phyloP scores from a whole-genome alignment of 371 early-diverging fungal genomes.

The Rhizopus delemar region DNA sequence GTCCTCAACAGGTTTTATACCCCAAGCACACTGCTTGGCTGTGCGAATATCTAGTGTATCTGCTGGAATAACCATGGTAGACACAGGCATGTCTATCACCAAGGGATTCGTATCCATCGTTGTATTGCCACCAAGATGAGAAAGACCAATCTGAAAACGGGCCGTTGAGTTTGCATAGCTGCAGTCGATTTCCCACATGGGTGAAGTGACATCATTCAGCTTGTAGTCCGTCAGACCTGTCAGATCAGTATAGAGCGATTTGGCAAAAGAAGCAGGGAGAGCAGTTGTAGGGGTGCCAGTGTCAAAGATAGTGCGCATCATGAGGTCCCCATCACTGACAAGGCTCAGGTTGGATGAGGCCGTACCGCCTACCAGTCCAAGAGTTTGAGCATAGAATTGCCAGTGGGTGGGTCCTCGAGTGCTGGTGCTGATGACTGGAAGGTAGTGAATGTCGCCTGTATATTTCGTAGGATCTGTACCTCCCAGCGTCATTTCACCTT shows the following conservation, averaged over 20 bases:
- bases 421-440: constrained; percentile 17
- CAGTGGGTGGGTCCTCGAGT: neutral
- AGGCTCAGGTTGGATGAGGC: constrained; percentile 1
- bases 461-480: constrained; percentile 30
- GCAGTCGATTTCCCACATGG: constrained; percentile 24
- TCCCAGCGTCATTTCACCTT: constrained; percentile 38
- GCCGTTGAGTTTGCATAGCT: constrained; percentile 6
- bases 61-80: constrained; percentile 28
- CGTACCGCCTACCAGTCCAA: constrained; percentile 17
- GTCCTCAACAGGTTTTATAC: constrained; percentile 17
- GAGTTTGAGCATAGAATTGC: constrained; percentile 31
- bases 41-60: constrained; percentile 22
- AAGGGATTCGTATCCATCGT: constrained; percentile 7
- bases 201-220: constrained; percentile 11
- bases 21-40: constrained; percentile 33
- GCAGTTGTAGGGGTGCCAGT: constrained; percentile 38
- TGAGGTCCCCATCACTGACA: no score
- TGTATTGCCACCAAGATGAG: neutral
- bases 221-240: constrained; percentile 8
- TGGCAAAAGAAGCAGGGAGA: constrained; percentile 17
- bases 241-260: constrained; percentile 17
- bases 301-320: constrained; percentile 21
- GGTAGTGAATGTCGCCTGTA: constrained; percentile 24
- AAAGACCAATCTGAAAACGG: constrained; percentile 13
- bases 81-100: constrained; percentile 25